These are phyloP conservation scores for Lumnitzera littorea DNA, from an alignment of 345 rosid genomes.

Conservation along the genomic window DNA sequence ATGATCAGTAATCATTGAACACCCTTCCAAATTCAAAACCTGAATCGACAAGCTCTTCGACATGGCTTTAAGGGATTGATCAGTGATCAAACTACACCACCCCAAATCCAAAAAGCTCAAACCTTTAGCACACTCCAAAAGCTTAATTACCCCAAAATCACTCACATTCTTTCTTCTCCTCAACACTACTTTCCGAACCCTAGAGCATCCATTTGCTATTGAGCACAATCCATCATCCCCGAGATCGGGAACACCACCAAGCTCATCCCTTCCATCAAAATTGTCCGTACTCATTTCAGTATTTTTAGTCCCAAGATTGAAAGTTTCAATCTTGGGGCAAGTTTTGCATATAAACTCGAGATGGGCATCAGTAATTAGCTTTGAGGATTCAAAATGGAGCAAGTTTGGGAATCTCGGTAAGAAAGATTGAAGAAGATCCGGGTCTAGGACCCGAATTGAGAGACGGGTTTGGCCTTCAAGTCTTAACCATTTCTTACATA, in stretches of 20 bases:
- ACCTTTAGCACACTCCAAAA: constrained; percentile 13
- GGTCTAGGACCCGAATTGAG: constrained; percentile 29
- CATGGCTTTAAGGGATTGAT: constrained; percentile 25
- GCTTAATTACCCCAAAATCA: constrained; percentile 23
- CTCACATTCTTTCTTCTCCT: constrained; percentile 27
- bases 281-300: constrained; percentile 1
- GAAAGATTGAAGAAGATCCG: constrained; percentile 22
- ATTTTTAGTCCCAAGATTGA: constrained; percentile 21
- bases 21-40: constrained; percentile 30
- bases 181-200: constrained; percentile 17
- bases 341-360: constrained; percentile 25
- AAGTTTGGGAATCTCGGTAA: constrained; percentile 44
- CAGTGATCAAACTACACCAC: constrained; percentile 28
- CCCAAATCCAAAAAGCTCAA: constrained; percentile 33
- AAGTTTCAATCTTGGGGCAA: constrained; percentile 23
- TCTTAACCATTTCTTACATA: constrained; percentile 38
- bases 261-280: constrained; percentile 3
- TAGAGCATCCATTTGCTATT: constrained; percentile 26
- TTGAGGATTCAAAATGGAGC: constrained; percentile 9
- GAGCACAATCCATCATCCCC: constrained; percentile 23
- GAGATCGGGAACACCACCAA: constrained; percentile 9
- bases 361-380: constrained; percentile 16
- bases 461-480: constrained; percentile 30
- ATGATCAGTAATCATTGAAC: constrained; percentile 27
- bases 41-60: constrained; percentile 12